Evolutionary conservation across 1,284 basidiomycete genomes (phyloP), one percentile per base, ranked within the genome.

Genomic region (Trichosporon ovoides): DNA sequence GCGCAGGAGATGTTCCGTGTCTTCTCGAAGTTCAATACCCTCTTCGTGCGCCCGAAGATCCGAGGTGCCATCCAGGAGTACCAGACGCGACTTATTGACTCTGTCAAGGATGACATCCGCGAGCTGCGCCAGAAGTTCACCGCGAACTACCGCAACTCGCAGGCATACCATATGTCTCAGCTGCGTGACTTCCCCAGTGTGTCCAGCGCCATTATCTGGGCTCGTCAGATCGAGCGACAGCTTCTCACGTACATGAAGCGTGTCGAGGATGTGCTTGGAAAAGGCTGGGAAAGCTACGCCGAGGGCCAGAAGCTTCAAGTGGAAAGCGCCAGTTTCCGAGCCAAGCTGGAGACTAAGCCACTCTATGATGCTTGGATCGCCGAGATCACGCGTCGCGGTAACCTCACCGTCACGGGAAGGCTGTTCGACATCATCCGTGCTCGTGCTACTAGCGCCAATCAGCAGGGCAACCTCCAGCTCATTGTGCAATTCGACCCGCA

Each of bases 1-100:
- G 95, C 96, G 2, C 95, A 96, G 72, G 95, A 98, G 80, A 98
- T 98, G 94, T 98, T 99, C 78, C 84, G 94, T 55, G 95, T 98
- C 50, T 95, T 99, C 77, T 95, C 91, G 6, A 96, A 96, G 78
- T 98, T 98, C 81, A 98, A 98, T 76, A 90, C 91, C 1, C 80
- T 98, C 34, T 98, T 99, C 73, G 94, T 98, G 34, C 83, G 96
- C 61, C 95, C 94, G n/a, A 98, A 98, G 85, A 93, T 93, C 75
- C 86, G 91, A 56, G 94, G 95, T 64, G 94, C 95, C 38, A 97
- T 98, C 59, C 92, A 97, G 82, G 96, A 98, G 77, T 98, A 98
- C 71, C 96, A 98, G 77, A 96, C 94, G 1, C 93, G 95, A 62
- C 84, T 97, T 13, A 96, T 97, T 67, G 93, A 97, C 68, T 94